Evolutionary conservation across 179 eudicot species (phyloP).

Genomic region (Sideroxylon spinosum): DNA sequence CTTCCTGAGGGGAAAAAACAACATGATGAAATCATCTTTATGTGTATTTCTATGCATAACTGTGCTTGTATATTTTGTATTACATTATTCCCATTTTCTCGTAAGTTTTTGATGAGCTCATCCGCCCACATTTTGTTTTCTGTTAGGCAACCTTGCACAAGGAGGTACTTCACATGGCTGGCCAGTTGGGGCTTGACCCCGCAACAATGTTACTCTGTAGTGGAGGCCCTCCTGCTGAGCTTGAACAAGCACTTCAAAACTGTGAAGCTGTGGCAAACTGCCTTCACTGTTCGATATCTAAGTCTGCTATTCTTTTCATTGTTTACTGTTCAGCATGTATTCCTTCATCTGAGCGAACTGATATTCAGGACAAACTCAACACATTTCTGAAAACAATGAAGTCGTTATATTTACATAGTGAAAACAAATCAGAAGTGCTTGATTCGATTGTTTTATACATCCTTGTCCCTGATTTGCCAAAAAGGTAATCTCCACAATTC

Average conservation of each 20-base stretch:
- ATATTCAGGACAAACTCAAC: slow-evolving; percentile 46
- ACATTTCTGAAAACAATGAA: slow-evolving; percentile 44
- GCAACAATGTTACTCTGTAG: slow-evolving; percentile 75
- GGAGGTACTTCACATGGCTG: slow-evolving; percentile 87
- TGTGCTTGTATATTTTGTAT: neutral
- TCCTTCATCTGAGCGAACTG: slow-evolving; percentile 33
- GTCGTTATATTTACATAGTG: slow-evolving; percentile 25
- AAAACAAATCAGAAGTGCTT: slow-evolving; percentile 27
- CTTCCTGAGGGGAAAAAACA: neutral
- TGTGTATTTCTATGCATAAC: slow-evolving; percentile 7
- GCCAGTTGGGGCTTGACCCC: slow-evolving; percentile 98
- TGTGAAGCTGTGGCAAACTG: slow-evolving; percentile 80
- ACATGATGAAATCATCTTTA: neutral
- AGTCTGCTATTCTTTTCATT: slow-evolving; percentile 52
- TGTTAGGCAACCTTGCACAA: slow-evolving; percentile 81
- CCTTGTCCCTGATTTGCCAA: slow-evolving; percentile 86
- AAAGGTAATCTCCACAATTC: slow-evolving; percentile 42
- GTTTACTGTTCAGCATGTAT: slow-evolving; percentile 60
- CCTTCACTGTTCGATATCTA: slow-evolving; percentile 66
- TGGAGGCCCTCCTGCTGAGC: slow-evolving; percentile 59
- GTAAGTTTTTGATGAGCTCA: neutral
- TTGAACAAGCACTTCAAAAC: slow-evolving; percentile 73
- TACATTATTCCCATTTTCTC: neutral
- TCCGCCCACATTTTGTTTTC: slow-evolving; percentile 14
- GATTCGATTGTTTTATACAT: slow-evolving; percentile 62